phyloP scores from a whole-genome alignment of 257 asterid genomes.

The Scutellaria barbata region DNA sequence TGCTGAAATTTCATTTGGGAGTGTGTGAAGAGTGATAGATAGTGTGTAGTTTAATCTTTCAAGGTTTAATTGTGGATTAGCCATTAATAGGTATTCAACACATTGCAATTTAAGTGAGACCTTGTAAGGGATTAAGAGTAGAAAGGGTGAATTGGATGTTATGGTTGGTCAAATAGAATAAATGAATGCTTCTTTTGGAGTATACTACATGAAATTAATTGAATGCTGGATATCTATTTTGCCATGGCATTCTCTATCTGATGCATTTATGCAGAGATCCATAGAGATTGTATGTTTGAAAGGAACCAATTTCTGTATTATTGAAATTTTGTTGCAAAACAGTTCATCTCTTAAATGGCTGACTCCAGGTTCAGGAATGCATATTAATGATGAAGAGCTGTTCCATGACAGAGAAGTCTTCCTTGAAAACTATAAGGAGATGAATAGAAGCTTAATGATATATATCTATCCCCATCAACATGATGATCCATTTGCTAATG shows the following conservation, averaged over 20 bases:
- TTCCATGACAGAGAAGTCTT: slow-evolving; percentile 72
- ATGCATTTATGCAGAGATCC: slow-evolving; percentile 7
- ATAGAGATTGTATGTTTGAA: neutral
- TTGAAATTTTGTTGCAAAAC: slow-evolving; percentile 28
- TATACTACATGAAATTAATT: neutral
- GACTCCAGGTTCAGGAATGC: slow-evolving; percentile 46
- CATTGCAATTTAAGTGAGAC: neutral
- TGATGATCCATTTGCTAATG: slow-evolving; percentile 73
- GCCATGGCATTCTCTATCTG: neutral
- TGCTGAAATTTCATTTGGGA: neutral
- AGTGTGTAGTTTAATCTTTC: slow-evolving; percentile 10
- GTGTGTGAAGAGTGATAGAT: slow-evolving; percentile 10
- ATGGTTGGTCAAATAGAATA: neutral
- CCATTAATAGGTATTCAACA: neutral
- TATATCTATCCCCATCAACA: slow-evolving; percentile 65
- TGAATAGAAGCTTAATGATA: slow-evolving; percentile 70
- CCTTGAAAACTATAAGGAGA: slow-evolving; percentile 63
- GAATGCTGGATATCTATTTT: neutral
- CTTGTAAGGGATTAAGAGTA: neutral
- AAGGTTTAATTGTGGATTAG: neutral
- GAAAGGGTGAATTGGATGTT: slow-evolving; percentile 7
- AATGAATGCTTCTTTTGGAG: neutral
- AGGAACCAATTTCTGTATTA: slow-evolving; percentile 9
- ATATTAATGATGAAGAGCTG: slow-evolving; percentile 44
- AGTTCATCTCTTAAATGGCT: slow-evolving; percentile 32